Evolutionary conservation across 768 basidiomycete species (phyloP), one percentile per base, ranked within the genome.

Genomic region (Psilocybe cubensis): DNA sequence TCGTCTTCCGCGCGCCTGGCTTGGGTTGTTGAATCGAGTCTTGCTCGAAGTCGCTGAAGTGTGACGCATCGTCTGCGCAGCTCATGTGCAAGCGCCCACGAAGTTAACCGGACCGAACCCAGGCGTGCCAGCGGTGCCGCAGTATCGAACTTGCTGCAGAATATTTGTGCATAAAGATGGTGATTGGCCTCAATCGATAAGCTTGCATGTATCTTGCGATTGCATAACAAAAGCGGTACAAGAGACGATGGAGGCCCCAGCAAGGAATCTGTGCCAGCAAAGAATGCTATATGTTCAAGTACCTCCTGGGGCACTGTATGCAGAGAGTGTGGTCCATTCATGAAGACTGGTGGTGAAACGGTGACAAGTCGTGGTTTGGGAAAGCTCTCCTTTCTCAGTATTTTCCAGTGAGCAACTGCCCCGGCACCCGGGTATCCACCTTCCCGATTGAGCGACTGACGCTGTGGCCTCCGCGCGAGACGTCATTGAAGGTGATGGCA

Each of bases 261-360:
- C 48, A 80, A 72, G 27, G 54, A 62, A 4, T 79, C 66, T 3
- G 84, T 84, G 7, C 81, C 84, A 38, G 83, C 72, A 63, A 84
- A 85, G 67, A 81, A 86, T 1, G 90, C 90, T 63, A 96, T 86
- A 49, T 86, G 85, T 67, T 94, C 88, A 43, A 95, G 79, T 35
- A 94, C 79, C 71, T 94, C 93, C 58, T 82, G 83, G 12, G 92
- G 92, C 42, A 94, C 72, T 5, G 73, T 72, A 52, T 77, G 73
- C 54, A 91, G 70, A 9, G 68, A 71, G 20, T 65, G 33, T 41
- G 59, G 51, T 27, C 62, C 64, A 54, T 66, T 61, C 70, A 73
- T 72, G 64, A 57, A 55, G 56, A 61, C 52, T 42, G 57, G 20
- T 21, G 42, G 28, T 41, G 46, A 58, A 48, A 44, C 31, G 52